These are phyloP conservation scores for Aspergillus sp. DNA, from an alignment of 2,329 filamentous ascomycete genomes.

Conservation along the genomic window DNA sequence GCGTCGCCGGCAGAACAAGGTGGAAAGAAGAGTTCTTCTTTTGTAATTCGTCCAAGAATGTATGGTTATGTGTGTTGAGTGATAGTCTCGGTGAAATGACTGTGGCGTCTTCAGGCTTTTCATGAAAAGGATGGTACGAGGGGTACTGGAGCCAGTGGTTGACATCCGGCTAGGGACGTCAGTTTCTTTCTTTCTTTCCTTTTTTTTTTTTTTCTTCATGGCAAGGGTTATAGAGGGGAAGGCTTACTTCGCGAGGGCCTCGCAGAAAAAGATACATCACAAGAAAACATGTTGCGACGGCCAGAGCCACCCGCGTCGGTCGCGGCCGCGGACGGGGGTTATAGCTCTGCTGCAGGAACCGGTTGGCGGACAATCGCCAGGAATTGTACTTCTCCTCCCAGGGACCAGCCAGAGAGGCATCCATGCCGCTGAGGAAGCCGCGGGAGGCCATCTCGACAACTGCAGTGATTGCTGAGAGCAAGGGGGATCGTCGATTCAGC, in stretches of 20 bases:
- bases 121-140: constrained; percentile 30
- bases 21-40: constrained; percentile 51
- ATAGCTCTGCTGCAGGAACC: constrained; percentile 26
- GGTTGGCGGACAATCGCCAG: constrained; percentile 19
- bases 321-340: constrained; percentile 28
- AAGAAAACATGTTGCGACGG: constrained; percentile 23
- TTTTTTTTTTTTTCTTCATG: neutral
- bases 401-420: constrained; percentile 20
- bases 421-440: constrained; percentile 21
- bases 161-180: constrained; percentile 20
- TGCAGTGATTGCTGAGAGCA: constrained; percentile 2
- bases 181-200: neutral
- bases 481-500: constrained; percentile 9
- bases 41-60: constrained; percentile 29
- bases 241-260: constrained; percentile 19
- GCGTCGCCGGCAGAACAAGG: constrained; percentile 53
- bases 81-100: constrained; percentile 25
- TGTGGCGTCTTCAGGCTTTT: constrained; percentile 32
- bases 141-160: constrained; percentile 37
- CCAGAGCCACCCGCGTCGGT: constrained; percentile 25
- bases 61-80: constrained; percentile 21
- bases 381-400: constrained; percentile 27
- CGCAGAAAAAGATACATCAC: constrained; percentile 22
- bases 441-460: constrained; percentile 25
- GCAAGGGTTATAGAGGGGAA: neutral